phyloP scores from a whole-genome alignment of 2,329 filamentous ascomycete genomes.

The Furcasterigmium sp. region DNA sequence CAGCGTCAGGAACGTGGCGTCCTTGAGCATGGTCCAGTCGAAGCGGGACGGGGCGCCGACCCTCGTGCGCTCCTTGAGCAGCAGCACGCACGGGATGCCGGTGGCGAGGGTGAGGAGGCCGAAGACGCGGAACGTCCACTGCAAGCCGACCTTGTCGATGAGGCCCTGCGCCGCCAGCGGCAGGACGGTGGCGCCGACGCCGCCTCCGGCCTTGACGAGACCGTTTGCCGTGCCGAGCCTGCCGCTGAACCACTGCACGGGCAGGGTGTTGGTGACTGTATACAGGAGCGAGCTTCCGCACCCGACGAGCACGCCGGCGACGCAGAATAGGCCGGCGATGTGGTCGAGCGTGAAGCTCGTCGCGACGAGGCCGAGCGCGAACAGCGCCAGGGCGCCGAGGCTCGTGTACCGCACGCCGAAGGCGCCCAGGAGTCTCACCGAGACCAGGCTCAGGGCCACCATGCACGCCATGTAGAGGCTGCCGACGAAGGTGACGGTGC shows the following conservation, averaged over 20 bases:
- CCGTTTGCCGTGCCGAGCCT: constrained; percentile 10
- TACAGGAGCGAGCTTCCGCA: constrained; percentile 9
- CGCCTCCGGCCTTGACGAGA: constrained; percentile 10
- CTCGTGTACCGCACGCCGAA: constrained; percentile 3
- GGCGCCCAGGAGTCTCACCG: neutral
- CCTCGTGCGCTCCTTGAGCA: constrained; percentile 8
- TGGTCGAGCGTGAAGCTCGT: constrained; percentile 5
- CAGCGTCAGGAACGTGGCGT: neutral
- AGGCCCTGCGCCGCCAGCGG: constrained; percentile 7
- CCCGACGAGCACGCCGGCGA: constrained; percentile 7
- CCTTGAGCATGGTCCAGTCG: neutral
- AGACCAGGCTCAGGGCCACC: constrained; percentile 2
- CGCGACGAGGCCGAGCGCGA: constrained; percentile 1
- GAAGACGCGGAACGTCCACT: constrained; percentile 11
- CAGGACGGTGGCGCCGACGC: constrained; percentile 11
- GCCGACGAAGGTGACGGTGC: constrained; percentile 7
- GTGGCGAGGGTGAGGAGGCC: constrained; percentile 7
- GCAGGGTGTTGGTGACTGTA: constrained; percentile 8
- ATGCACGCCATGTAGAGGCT: constrained; percentile 3
- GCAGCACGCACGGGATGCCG: constrained; percentile 5
- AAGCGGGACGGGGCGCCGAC: neutral
- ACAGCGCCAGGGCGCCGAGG: neutral
- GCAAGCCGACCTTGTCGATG: constrained; percentile 8
- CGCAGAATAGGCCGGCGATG: constrained; percentile 6
- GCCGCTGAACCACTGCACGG: constrained; percentile 10